Percentiles rank a stretch among this genome's conserved stretches.
Conservation (phyloP, 1,284 basidiomycete species). For the Ceratobasidium sp. region DNA sequence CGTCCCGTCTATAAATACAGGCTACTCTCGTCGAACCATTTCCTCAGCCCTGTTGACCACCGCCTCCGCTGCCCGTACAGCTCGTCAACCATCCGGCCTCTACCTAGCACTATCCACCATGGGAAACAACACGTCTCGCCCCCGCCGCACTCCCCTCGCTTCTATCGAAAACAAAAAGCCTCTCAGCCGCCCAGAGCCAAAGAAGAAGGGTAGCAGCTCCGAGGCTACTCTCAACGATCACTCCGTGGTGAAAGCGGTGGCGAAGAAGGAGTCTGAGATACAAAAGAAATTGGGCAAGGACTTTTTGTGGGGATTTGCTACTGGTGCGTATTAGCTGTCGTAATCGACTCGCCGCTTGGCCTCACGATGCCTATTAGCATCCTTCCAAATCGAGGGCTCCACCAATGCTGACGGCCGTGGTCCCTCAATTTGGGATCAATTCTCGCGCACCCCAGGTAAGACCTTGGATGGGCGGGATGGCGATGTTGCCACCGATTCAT, state of each 20-base stretch:
- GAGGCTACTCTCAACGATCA: conserved; percentile 19
- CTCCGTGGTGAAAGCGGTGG: neutral
- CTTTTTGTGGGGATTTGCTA: conserved; percentile 77
- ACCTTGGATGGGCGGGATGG: conserved; percentile 71
- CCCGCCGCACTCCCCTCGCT: conserved; percentile 25
- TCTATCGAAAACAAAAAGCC: conserved; percentile 29
- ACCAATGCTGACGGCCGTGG: conserved; percentile 63
- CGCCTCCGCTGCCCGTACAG: conserved; percentile 2
- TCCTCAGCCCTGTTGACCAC: conserved; percentile 22
- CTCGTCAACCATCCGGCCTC: conserved; percentile 6
- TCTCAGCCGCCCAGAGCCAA: conserved; percentile 10
- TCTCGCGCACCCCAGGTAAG: conserved; percentile 68
- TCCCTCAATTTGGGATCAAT: conserved; percentile 77
- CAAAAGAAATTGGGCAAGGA: conserved; percentile 54
- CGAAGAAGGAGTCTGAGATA: neutral
- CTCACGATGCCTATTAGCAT: conserved; percentile 49
- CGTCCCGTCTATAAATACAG: conserved; percentile 32
- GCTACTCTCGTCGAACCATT: conserved; percentile 3
- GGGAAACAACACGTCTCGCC: conserved; percentile 36
- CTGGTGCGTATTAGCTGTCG: conserved; percentile 55
- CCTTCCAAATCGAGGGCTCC: conserved; percentile 74
- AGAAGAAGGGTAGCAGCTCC: conserved; percentile 5
- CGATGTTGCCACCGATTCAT: conserved; percentile 74
- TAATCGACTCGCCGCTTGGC: neutral
- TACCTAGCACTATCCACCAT: conserved; percentile 8